Conservation (phyloP, 2,329 filamentous ascomycete genomes). For the Mycosphaerella sp. region DNA sequence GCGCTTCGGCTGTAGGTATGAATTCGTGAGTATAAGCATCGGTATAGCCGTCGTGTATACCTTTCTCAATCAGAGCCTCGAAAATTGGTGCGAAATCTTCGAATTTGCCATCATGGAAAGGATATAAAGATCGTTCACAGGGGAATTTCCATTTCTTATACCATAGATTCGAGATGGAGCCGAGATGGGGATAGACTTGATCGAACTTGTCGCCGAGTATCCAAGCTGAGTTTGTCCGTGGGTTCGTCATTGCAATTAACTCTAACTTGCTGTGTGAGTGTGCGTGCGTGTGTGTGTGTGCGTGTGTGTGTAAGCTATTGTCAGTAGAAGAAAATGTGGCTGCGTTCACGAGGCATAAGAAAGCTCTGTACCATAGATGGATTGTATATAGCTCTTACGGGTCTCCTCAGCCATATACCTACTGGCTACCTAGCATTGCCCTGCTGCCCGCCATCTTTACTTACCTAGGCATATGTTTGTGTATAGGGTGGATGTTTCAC, state of each 20-base stretch:
- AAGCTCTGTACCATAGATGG: background rate
- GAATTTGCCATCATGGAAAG: slow-evolving; percentile 30
- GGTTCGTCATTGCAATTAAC: slow-evolving; percentile 19
- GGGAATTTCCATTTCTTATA: slow-evolving; percentile 36
- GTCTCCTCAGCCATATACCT: background rate
- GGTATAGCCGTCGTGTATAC: slow-evolving; percentile 37
- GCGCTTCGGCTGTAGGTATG: slow-evolving; percentile 31
- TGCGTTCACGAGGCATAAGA: no score
- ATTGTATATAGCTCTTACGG: background rate
- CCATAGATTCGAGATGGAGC: slow-evolving; percentile 52
- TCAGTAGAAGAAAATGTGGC: background rate
- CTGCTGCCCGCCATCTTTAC: no score
- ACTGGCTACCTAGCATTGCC: no score
- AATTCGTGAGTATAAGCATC: slow-evolving; percentile 36
- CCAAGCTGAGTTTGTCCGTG: slow-evolving; percentile 33
- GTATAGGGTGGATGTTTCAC: background rate
- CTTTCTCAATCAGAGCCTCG: slow-evolving; percentile 33
- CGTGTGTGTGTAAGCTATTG: background rate
- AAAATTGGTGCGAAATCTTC: slow-evolving; percentile 38
- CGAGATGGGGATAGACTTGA: slow-evolving; percentile 51
- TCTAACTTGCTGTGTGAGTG: no score
- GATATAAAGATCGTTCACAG: slow-evolving; percentile 29
- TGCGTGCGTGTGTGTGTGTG: background rate
- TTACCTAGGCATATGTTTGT: no score
- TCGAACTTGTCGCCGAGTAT: slow-evolving; percentile 45